Percentiles rank a stretch among this genome's conserved stretches.
Conservation (phyloP, 495 filamentous ascomycete genomes). For the Penicillium samsonianum region DNA sequence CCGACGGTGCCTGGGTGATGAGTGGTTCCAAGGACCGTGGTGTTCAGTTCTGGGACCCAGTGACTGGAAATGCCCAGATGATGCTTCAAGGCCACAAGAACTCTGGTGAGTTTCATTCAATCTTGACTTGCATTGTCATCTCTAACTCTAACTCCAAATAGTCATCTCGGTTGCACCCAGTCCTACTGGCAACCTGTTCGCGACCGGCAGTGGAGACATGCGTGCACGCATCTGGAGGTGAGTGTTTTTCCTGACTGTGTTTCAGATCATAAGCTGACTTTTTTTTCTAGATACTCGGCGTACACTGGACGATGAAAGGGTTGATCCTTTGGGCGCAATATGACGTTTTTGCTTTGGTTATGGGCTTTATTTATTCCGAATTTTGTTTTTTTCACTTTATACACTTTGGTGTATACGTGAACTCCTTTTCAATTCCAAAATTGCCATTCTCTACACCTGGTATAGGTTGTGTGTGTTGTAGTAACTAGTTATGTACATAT, state of each 20-base stretch:
- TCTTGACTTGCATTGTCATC: not conserved
- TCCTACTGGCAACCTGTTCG: slow-evolving; percentile 76
- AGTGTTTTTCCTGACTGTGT: slow-evolving; percentile 24
- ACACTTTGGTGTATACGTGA: slow-evolving; percentile 7
- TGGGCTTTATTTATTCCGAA: slow-evolving; percentile 17
- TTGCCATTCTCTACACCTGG: not conserved
- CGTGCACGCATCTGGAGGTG: slow-evolving; percentile 87
- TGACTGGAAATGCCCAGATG: slow-evolving; percentile 82
- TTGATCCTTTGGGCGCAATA: slow-evolving; percentile 44
- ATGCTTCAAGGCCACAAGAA: slow-evolving; percentile 95
- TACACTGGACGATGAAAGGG: slow-evolving; percentile 49
- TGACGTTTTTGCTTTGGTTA: slow-evolving; percentile 28
- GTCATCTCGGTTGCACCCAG: slow-evolving; percentile 89
- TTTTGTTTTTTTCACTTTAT: slow-evolving; percentile 16
- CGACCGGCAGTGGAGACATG: slow-evolving; percentile 89
- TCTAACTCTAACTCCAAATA: slow-evolving; percentile 25
- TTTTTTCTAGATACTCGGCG: slow-evolving; percentile 40
- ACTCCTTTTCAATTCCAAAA: slow-evolving; percentile 5
- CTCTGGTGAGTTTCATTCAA: slow-evolving; percentile 55
- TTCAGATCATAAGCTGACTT: slow-evolving; percentile 8
- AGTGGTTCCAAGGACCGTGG: slow-evolving; percentile 89
- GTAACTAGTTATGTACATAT: not conserved
- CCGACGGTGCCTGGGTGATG: slow-evolving; percentile 86
- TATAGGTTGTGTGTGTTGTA: not conserved
- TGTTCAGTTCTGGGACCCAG: slow-evolving; percentile 91